Percentiles rank a stretch among this genome's conserved stretches.
These are phyloP conservation scores for Pichia nakasei DNA, from an alignment of 805 yeast genomes.

Conservation along the genomic window DNA sequence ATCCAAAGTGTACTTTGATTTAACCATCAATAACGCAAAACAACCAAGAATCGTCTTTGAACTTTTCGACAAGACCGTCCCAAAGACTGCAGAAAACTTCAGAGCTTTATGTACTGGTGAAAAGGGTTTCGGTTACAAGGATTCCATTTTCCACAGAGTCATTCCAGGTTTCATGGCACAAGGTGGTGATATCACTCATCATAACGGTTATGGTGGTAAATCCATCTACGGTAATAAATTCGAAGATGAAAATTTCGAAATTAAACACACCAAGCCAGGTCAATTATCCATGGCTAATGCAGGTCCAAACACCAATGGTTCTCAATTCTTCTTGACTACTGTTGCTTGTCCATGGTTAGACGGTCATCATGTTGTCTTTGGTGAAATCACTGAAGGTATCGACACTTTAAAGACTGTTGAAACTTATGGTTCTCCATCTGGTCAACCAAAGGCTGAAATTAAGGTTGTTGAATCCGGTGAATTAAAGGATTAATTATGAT, in stretches of 20 bases:
- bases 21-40: conserved; percentile 45
- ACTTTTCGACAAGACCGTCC: conserved; percentile 83
- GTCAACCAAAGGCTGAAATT: conserved; percentile 39
- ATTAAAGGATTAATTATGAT: conserved; percentile 24
- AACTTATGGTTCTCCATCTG: conserved; percentile 42
- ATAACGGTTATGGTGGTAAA: conserved; percentile 89
- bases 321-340: conserved; percentile 94
- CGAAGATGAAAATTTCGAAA: conserved; percentile 66
- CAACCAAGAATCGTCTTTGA: conserved; percentile 63
- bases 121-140: conserved; percentile 84
- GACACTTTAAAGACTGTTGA: conserved; percentile 84
- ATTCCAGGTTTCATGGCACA: conserved; percentile 95
- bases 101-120: conserved; percentile 86
- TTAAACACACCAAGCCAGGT: conserved; percentile 69
- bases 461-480: conserved; percentile 52
- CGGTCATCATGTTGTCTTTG: conserved; percentile 92
- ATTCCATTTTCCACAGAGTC: conserved; percentile 89
- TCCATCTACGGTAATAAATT: conserved; percentile 75
- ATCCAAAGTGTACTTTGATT: conserved; percentile 49
- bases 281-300: conserved; percentile 96
- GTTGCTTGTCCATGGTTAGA: conserved; percentile 83
- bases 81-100: conserved; percentile 95
- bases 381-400: conserved; percentile 79
- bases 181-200: conserved; percentile 81
- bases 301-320: conserved; percentile 97